Evolutionary conservation across 2,329 filamentous ascomycete genomes (phyloP), one percentile per base, ranked within the genome.

Genomic region (Penicillium aurantiogriseum): DNA sequence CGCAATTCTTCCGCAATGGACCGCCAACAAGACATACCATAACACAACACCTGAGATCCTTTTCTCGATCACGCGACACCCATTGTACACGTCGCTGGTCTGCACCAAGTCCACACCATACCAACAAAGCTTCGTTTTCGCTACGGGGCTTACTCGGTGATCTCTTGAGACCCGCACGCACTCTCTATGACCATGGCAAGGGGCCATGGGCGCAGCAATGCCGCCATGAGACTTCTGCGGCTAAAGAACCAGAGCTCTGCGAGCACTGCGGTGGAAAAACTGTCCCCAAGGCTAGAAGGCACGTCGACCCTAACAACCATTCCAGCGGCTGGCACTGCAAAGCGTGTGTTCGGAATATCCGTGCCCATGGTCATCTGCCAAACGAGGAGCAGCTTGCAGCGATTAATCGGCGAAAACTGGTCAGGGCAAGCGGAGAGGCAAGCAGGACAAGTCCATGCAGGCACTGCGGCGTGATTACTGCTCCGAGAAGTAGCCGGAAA

Each of bases 261-360:
- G 43, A 23, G 21, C 54, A 56, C 9, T 56, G 54, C 23, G 42
- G 54, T 19, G 49, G 29, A 29, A 56, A 17, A 15, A 35, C 50
- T 6, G 40, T 17, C 11, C 40, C 29, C 17, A 56, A 42, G 49
- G 29, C 31, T 17, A 44, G 54, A 53, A 56, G 33, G 33, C 49
- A 31, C 9, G 49, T 46, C 13, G 54, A 56, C 3, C 27, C 49
- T 43, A 11, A 29, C 9, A 35, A 56, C 9, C 23, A n/a, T 9
- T 42, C 54, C 13, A 53, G 35, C 10, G 54, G 54, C 49, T 56
- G 54, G 54, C 49, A 56, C 23, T 56, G 54, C 36, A 56, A 53
- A 35, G 25, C 54, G 1, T 56, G 54, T 27, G 2, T 40, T 23
- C 43, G 42, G 17, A 53, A 19, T 9, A 11, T 29, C 15, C 11